phyloP scores from a whole-genome alignment of 2,329 filamentous ascomycete species.

The Xylariaceae sp. region DNA sequence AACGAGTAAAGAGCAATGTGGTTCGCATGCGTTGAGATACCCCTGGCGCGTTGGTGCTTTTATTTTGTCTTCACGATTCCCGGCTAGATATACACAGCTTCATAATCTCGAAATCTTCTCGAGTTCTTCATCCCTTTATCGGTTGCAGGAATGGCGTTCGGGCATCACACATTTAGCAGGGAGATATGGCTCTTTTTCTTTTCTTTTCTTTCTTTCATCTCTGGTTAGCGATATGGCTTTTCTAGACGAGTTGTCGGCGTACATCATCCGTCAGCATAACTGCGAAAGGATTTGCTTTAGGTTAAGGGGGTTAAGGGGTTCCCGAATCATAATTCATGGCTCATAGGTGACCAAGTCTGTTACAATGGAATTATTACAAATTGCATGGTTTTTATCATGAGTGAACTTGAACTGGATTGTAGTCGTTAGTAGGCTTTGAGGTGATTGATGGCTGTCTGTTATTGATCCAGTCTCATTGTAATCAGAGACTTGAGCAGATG shows the following conservation, averaged over 20 bases:
- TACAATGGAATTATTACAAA: neutral
- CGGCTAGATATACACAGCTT: conserved; percentile 3
- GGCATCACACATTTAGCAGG: neutral
- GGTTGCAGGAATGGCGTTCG: conserved; percentile 5
- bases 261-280: neutral
- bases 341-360: conserved; percentile 2
- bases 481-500: too few species aligned
- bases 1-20: conserved; percentile 18
- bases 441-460: too few species aligned
- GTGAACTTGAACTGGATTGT: too few species aligned
- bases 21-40: conserved; percentile 25
- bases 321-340: conserved; percentile 5
- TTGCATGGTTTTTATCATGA: too few species aligned
- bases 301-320: neutral
- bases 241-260: conserved; percentile 13
- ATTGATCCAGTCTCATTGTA: too few species aligned
- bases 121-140: neutral
- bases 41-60: conserved; percentile 23
- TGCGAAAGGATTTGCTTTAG: neutral
- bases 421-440: too few species aligned
- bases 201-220: neutral
- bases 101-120: conserved; percentile 1
- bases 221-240: neutral
- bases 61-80: neutral
- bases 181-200: neutral